Base-by-base conservation (phyloP, 129 eudicot genomes). In the Artemisia argyi region DNA sequence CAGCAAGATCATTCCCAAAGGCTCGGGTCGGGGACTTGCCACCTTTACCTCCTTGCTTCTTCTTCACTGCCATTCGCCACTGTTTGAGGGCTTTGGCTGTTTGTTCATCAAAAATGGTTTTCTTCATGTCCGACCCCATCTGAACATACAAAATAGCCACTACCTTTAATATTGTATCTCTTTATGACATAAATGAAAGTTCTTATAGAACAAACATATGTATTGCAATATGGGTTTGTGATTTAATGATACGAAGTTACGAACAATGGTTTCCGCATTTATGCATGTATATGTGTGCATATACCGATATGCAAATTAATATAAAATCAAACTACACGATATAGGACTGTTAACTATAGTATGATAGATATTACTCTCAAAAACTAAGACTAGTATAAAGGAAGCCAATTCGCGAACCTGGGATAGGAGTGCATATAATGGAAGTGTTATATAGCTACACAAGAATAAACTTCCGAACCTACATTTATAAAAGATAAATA, bases 391-490 rank as follows among this genome's bases (percentile, higher is more conserved):
- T n/a, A n/a, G n/a, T 58, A 49, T 61, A 22, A 13, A 51, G 2
- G 14, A 14, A 74, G 11, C 0, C 12, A 54, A 15, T 44, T 66
- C 15, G 46, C 10, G 26, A 54, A 95, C 99, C 97, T 95, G 99
- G n/a, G 97, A 68, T 26, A 95, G 67, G 35, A 95, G 97, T 15
- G 99, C 96, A 54, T 95, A 95, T 9, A 95, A 83, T 0, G 97
- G 99, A 80, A 95, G 91, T 7, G 97, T 95, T 62, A 78, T 95
- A 65, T 95, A 95, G 92, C 99, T 95, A 84, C 99, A 95, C 24
- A 95, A 56, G 69, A 87, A 50, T 63, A 90, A 68, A 39, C 81
- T 86, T 49, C 79, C 85, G 7, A 83, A 74, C 84, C 98, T 92
- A 70, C 61, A 2, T 39, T 1, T 39, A 59, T 50, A 35, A 26